Conservation (phyloP, 768 basidiomycete genomes). For the Podaxis rugospora region DNA sequence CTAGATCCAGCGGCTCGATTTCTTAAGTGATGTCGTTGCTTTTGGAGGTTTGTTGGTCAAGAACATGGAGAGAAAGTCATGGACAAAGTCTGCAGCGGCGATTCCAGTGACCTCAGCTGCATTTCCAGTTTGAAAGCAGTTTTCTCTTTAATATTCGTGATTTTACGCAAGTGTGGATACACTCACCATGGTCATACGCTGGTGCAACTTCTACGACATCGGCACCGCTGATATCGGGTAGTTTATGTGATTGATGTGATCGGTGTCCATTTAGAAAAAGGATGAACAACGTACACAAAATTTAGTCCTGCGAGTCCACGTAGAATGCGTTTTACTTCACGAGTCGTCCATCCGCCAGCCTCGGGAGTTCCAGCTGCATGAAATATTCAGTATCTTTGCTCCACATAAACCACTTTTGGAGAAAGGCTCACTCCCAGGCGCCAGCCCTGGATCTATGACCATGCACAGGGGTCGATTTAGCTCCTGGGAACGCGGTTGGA, state of each 20-base stretch:
- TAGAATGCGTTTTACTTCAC: conserved; percentile 77
- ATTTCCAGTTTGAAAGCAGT: neutral
- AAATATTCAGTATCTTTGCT: neutral
- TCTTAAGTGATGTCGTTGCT: neutral
- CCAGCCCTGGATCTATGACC: conserved; percentile 61
- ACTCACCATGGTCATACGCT: conserved; percentile 64
- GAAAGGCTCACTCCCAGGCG: conserved; percentile 63
- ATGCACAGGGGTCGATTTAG: neutral
- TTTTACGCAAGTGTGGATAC: neutral
- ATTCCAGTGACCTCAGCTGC: conserved; percentile 65
- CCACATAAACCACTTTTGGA: neutral
- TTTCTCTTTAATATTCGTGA: too few relatives aligned
- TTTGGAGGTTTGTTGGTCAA: conserved; percentile 9
- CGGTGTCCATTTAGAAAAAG: neutral
- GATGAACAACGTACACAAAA: conserved; percentile 55
- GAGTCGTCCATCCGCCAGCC: conserved; percentile 79
- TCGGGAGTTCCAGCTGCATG: conserved; percentile 76
- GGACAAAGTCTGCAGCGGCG: conserved; percentile 63
- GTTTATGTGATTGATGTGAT: neutral
- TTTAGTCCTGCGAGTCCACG: conserved; percentile 77
- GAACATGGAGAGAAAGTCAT: conserved; percentile 65
- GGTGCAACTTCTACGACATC: conserved; percentile 75
- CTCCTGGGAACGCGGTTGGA: neutral
- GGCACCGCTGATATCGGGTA: conserved; percentile 42
- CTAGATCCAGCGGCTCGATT: neutral